Conservation (phyloP, 805 yeast genomes). For the Saturnispora saitoi region DNA sequence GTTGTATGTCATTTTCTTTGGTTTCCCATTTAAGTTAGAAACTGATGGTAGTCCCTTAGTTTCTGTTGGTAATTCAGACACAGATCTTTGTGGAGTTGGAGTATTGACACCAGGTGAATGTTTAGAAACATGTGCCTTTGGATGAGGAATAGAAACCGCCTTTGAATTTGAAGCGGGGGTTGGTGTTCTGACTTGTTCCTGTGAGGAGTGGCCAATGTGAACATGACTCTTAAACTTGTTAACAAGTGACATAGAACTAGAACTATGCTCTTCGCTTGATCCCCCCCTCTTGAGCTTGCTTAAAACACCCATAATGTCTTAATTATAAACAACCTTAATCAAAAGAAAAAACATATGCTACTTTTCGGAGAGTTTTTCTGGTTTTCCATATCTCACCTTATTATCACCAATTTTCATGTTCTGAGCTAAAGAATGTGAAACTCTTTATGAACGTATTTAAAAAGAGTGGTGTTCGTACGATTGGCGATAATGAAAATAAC, state of each 20-base stretch:
- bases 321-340: background rate
- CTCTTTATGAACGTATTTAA: background rate
- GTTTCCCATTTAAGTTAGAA: conserved; percentile 17
- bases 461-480: background rate
- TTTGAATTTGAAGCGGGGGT: background rate
- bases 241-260: background rate
- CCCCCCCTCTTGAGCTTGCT: conserved; percentile 1
- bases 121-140: background rate
- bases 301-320: conserved; percentile 5
- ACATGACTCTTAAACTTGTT: conserved; percentile 3
- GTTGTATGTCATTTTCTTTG: conserved; percentile 45
- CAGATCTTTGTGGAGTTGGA: conserved; percentile 1
- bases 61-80: conserved; percentile 6
- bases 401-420: background rate
- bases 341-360: background rate
- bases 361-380: background rate
- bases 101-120: background rate
- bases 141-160: background rate
- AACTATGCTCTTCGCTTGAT: background rate
- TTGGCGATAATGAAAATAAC: too few species aligned
- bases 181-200: background rate
- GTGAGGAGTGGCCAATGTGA: background rate
- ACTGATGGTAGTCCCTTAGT: conserved; percentile 26
- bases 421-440: background rate
- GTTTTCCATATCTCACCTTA: background rate